Conservation (phyloP, 768 basidiomycete species). For the Agaricus bisporus region DNA sequence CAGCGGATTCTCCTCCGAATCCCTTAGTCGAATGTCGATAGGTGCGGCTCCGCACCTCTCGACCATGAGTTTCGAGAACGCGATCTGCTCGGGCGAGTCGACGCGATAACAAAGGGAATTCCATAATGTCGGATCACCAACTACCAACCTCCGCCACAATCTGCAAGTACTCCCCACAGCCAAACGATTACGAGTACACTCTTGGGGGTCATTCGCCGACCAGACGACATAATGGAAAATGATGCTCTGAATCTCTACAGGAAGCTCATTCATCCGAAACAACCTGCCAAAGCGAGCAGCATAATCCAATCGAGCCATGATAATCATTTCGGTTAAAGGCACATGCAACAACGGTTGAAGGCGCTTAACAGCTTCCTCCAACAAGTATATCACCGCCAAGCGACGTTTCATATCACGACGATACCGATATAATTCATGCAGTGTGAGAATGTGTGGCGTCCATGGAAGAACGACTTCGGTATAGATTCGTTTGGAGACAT, state of each 20-base stretch:
- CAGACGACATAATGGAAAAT: slow-evolving; percentile 59
- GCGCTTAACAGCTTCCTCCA: slow-evolving; percentile 13
- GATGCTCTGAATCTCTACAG: slow-evolving; percentile 56
- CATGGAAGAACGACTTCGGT: slow-evolving; percentile 13
- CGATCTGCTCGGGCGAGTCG: slow-evolving; percentile 28
- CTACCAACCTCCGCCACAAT: slow-evolving; percentile 44
- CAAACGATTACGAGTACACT: slow-evolving; percentile 35
- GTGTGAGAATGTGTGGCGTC: slow-evolving; percentile 12
- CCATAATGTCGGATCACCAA: slow-evolving; percentile 50
- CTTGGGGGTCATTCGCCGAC: slow-evolving; percentile 33
- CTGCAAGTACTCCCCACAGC: slow-evolving; percentile 54
- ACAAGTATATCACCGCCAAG: slow-evolving; percentile 13
- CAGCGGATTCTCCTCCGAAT: slow-evolving; percentile 25
- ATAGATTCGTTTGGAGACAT: slow-evolving; percentile 5
- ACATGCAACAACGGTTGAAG: neutral
- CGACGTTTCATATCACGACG: slow-evolving; percentile 9
- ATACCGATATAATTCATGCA: slow-evolving; percentile 8
- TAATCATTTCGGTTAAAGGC: slow-evolving; percentile 18
- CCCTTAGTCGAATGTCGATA: slow-evolving; percentile 60
- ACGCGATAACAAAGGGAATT: slow-evolving; percentile 57
- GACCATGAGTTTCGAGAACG: slow-evolving; percentile 52
- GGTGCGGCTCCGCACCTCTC: slow-evolving; percentile 47
- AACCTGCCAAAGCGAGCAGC: slow-evolving; percentile 24
- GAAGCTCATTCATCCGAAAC: slow-evolving; percentile 59
- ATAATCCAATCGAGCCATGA: slow-evolving; percentile 29